Conservation (phyloP, 2,329 filamentous ascomycete species). For the Cladosporium sp. region DNA sequence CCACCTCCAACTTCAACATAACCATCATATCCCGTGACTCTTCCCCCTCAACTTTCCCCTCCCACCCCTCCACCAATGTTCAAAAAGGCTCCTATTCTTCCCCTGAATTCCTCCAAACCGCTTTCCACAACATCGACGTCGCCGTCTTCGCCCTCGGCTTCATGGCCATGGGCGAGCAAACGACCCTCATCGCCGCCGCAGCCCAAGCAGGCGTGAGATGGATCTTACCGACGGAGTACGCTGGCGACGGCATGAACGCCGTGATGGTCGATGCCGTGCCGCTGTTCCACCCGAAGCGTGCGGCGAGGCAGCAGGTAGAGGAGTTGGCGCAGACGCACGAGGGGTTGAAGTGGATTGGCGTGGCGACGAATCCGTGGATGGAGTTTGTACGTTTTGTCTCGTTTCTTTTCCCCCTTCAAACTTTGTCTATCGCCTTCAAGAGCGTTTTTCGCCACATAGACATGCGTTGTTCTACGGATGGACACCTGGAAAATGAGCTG, state of each 20-base stretch:
- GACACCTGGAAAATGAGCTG: not conserved
- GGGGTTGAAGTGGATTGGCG: slow-evolving; percentile 43
- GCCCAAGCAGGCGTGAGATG: slow-evolving; percentile 32
- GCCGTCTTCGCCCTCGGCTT: slow-evolving; percentile 36
- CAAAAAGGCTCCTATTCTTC: slow-evolving; percentile 29
- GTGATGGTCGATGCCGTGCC: slow-evolving; percentile 23
- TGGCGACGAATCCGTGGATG: slow-evolving; percentile 35
- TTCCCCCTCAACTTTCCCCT: slow-evolving; percentile 39
- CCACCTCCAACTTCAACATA: slow-evolving; percentile 36
- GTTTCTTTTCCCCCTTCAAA: not conserved
- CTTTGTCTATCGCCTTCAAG: not conserved
- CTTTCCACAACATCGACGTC: slow-evolving; percentile 33
- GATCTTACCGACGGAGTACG: slow-evolving; percentile 30
- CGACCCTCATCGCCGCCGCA: slow-evolving; percentile 29
- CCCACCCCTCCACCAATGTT: slow-evolving; percentile 31
- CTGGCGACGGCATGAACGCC: slow-evolving; percentile 28
- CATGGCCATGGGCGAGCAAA: slow-evolving; percentile 25
- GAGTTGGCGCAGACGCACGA: slow-evolving; percentile 27
- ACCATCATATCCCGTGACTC: slow-evolving; percentile 40
- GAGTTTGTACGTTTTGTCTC: slow-evolving; percentile 21
- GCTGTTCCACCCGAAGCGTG: slow-evolving; percentile 21
- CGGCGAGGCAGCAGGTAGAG: slow-evolving; percentile 27
- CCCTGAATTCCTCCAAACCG: slow-evolving; percentile 22
- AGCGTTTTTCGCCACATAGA: no score
- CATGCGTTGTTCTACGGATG: no score